Evolutionary conservation across 2,329 filamentous ascomycete genomes (phyloP).

Genomic region (Fusarium hostae): DNA sequence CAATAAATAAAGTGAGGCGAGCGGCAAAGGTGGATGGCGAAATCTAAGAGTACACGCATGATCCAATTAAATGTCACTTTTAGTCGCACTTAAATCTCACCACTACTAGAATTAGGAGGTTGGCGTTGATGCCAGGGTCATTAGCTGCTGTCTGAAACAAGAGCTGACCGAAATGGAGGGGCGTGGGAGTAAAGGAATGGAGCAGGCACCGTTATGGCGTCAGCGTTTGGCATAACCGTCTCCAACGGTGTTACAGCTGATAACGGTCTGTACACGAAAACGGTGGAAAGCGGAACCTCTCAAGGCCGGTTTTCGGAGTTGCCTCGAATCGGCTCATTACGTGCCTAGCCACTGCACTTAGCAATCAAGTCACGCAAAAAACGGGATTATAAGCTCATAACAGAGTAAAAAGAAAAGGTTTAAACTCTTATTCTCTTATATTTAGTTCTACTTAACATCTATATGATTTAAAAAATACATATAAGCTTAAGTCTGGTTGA

Average conservation of each 20-base stretch:
- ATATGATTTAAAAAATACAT: too few relatives aligned
- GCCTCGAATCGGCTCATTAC: background rate
- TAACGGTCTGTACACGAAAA: background rate
- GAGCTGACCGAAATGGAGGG: background rate
- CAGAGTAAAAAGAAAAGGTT: too few relatives aligned
- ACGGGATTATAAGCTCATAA: too few relatives aligned
- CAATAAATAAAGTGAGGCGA: background rate
- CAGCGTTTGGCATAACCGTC: background rate
- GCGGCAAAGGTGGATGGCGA: background rate
- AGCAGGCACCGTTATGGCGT: background rate
- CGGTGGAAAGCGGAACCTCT: background rate
- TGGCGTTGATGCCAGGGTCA: background rate
- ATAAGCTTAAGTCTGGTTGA: too few relatives aligned
- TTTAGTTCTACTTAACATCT: too few relatives aligned
- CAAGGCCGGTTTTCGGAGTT: background rate
- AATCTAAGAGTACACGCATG: background rate
- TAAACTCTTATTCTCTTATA: too few relatives aligned
- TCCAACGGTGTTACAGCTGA: background rate
- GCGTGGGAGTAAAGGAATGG: background rate
- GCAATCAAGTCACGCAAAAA: too few relatives aligned
- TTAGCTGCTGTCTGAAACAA: slow-evolving; percentile 1
- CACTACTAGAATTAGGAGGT: background rate
- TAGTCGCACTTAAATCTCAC: background rate
- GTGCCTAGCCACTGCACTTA: background rate
- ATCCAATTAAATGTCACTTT: background rate